These are phyloP conservation scores for Didymellaceae sp. DNA, from an alignment of 2,329 filamentous ascomycete species.

Conservation along the genomic window DNA sequence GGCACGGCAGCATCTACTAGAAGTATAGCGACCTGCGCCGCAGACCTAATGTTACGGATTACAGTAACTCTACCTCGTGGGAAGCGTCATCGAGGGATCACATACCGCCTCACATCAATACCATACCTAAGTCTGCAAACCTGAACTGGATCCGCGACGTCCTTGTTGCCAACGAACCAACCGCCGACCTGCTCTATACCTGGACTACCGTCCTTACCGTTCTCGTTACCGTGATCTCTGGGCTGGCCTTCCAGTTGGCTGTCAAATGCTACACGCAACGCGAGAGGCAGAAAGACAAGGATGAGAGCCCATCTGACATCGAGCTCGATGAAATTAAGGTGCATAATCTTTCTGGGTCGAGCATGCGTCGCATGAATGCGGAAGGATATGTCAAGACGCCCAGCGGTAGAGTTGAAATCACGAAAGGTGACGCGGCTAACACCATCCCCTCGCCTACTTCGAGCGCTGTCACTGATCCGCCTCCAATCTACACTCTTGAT, in stretches of 20 bases:
- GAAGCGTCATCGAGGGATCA: neutral
- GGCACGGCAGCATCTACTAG: constrained; percentile 1
- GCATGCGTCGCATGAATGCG: neutral
- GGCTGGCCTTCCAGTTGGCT: neutral
- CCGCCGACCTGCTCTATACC: constrained; percentile 1
- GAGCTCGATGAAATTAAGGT: constrained; percentile 11
- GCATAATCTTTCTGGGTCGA: neutral
- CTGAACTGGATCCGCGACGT: neutral
- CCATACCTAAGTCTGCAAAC: neutral
- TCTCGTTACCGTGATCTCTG: neutral
- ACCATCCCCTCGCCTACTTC: neutral
- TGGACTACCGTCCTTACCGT: neutral
- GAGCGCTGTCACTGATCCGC: neutral
- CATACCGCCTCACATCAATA: neutral
- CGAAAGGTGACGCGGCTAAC: no score
- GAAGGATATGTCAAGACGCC: neutral
- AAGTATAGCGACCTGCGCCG: neutral
- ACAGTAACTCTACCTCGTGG: neutral
- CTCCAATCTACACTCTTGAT: neutral
- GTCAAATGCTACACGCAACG: neutral
- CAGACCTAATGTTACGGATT: neutral
- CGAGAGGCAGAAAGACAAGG: no score
- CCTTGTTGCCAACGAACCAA: neutral
- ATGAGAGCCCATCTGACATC: neutral
- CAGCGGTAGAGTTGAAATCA: neutral